A percentile compares a stretch with the other conserved stretches of the same genome.
Evolutionary conservation across 768 basidiomycete species (phyloP).

Genomic region (Plicaturopsis crispa): DNA sequence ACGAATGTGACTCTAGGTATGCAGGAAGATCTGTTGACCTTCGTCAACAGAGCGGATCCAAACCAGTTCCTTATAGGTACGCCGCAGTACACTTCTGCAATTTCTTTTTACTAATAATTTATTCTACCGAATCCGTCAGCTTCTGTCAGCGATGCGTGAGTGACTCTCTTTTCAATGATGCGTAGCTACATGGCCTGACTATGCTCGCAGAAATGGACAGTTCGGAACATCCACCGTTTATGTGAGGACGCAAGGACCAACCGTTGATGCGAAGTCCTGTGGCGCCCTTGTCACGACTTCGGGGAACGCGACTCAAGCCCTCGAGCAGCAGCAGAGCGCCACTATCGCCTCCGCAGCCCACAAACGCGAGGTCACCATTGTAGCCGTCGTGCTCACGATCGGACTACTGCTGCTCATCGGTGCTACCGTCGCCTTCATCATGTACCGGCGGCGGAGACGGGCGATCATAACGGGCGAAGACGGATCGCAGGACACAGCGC

Average conservation of each 20-base stretch:
- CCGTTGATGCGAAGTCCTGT: not conserved
- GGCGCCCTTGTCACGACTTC: constrained; percentile 14
- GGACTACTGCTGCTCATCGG: constrained; percentile 20
- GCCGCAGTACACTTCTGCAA: too few species aligned
- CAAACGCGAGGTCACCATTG: constrained; percentile 17
- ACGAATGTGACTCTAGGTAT: constrained; percentile 33
- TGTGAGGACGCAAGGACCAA: too few species aligned
- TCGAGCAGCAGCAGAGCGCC: constrained; percentile 18
- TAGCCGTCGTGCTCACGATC: constrained; percentile 23
- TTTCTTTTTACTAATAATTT: constrained; percentile 3
- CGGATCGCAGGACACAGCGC: not conserved
- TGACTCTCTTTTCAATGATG: constrained; percentile 4
- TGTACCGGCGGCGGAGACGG: constrained; percentile 8
- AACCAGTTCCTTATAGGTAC: constrained; percentile 31
- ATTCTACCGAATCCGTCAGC: too few species aligned
- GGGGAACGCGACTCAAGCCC: constrained; percentile 24
- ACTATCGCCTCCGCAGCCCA: constrained; percentile 8
- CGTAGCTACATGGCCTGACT: constrained; percentile 26
- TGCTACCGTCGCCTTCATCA: constrained; percentile 13
- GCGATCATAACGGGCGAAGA: constrained; percentile 3
- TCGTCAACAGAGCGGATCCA: constrained; percentile 33
- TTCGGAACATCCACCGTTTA: too few species aligned
- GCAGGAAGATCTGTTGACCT: constrained; percentile 31
- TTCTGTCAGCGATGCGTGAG: constrained; percentile 36
- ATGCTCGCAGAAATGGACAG: constrained; percentile 24